Evolutionary conservation across 345 rosid genomes (phyloP).

Genomic region (Abelmoschus esculentus): DNA sequence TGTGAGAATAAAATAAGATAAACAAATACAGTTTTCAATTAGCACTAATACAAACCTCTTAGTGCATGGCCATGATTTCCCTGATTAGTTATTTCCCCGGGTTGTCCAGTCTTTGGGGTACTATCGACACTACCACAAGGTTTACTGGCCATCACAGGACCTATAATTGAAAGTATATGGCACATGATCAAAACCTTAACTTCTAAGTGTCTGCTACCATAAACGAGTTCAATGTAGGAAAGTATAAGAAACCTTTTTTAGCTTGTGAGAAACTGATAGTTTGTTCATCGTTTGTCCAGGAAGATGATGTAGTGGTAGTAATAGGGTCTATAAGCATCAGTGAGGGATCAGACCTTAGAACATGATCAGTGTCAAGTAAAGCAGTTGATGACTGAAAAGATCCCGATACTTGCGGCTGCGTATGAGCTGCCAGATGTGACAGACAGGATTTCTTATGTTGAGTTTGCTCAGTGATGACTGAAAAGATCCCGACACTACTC

Average conservation of each 20-base stretch:
- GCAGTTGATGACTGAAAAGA: slow-evolving; percentile 43
- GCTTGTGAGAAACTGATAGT: slow-evolving; percentile 36
- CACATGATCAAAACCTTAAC: neutral
- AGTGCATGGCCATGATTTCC: slow-evolving; percentile 43
- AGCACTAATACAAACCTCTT: slow-evolving; percentile 41
- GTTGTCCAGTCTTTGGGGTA: slow-evolving; percentile 36
- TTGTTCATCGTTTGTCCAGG: slow-evolving; percentile 48
- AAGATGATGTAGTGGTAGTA: slow-evolving; percentile 31
- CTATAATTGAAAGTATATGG: slow-evolving; percentile 21
- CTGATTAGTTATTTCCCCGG: slow-evolving; percentile 40
- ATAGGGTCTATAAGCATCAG: slow-evolving; percentile 47
- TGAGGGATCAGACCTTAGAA: slow-evolving; percentile 46
- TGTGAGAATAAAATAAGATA: neutral
- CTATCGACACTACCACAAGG: slow-evolving; percentile 59
- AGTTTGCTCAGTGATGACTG: neutral
- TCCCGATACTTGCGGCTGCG: slow-evolving; percentile 33
- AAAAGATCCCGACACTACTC: too few relatives aligned
- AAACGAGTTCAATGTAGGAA: neutral
- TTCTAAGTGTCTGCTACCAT: neutral
- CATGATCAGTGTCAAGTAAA: slow-evolving; percentile 37
- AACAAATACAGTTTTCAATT: neutral
- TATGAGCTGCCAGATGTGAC: slow-evolving; percentile 27
- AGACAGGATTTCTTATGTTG: neutral
- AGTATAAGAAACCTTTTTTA: slow-evolving; percentile 36
- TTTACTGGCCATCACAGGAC: slow-evolving; percentile 35